Base-by-base conservation (phyloP, 108 stramenopile genomes). In the Nannochloropsis gaditana region DNA sequence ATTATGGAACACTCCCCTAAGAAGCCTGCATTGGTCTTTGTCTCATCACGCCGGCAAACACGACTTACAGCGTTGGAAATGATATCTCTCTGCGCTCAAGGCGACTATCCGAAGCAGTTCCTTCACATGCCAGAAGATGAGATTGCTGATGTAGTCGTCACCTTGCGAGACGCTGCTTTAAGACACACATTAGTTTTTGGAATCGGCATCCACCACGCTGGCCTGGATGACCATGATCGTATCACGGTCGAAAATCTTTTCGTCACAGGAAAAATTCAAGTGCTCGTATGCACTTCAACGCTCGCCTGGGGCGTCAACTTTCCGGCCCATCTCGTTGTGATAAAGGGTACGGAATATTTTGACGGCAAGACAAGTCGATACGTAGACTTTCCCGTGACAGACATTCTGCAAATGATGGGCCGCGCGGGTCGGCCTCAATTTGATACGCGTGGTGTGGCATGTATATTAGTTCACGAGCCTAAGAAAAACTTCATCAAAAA, bases 391-490 rank as follows among this genome's bases (percentile, higher is more conserved):
- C 97, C 98, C 44, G 93, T 99, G 84, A 99, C 99, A 3, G 99
- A 99, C 87, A 94, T 99, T 9, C 90, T 99, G 43, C 99, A 99
- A 91, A 99, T 99, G 99, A 98, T 98, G 89, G 99, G 99, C 4
- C 89, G 98, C 21, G 98, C 98, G 9, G 97, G 96, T 5, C 91
- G 99, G 31, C 99, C 99, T 41, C 97, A 98, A 79, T 99, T 98
- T 88, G 98, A 99, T 87, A 92, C 92, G 21, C 84, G 89, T 86
- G 98, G 94, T 79, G 93, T 94, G 44, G 99, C 99, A 21, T 93
- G 95, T 41, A 95, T 99, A 11, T 93, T 99, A 92, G 96, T 95
- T 11, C 92, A 94, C 84, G 95, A 94, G 86, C 93, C 93, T 44
- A 98, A 99, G 92, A 99, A 99, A 92, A 91, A 92, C 83, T 99